phyloP scores from a whole-genome alignment of 257 asterid genomes.

The Coffea eugenioides region DNA sequence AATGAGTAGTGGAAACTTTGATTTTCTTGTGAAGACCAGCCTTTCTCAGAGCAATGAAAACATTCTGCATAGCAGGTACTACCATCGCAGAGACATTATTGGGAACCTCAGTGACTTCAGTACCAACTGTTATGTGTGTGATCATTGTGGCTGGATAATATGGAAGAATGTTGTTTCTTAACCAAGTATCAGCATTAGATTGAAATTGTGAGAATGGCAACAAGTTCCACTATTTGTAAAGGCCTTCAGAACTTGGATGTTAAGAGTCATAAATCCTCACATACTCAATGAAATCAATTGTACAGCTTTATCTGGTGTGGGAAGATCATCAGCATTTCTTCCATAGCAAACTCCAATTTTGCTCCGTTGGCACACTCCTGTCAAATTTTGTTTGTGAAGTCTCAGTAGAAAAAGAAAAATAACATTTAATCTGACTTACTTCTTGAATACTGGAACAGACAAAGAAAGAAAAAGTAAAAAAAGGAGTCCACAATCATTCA shows the following conservation, averaged over 20 bases:
- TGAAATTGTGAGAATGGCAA: conserved; percentile 86
- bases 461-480: neutral
- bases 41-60: conserved; percentile 62
- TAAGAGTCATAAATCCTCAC: conserved; percentile 82
- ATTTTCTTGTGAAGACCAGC: conserved; percentile 68
- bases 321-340: conserved; percentile 94
- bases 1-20: conserved; percentile 87
- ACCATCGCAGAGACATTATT: conserved; percentile 60
- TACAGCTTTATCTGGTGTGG: conserved; percentile 90
- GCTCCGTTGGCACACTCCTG: conserved; percentile 66
- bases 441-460: neutral
- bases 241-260: conserved; percentile 88
- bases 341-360: conserved; percentile 89
- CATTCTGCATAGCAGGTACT: conserved; percentile 77
- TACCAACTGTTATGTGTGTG: conserved; percentile 80
- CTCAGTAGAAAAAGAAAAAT: neutral
- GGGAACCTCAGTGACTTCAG: conserved; percentile 90
- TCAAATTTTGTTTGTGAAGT: neutral
- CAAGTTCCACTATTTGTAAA: conserved; percentile 60
- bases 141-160: conserved; percentile 84
- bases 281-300: conserved; percentile 67
- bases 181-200: conserved; percentile 90
- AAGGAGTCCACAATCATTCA: neutral
- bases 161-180: conserved; percentile 80
- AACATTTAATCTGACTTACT: neutral